Conservation (phyloP, 2,329 filamentous ascomycete genomes). For the Ascochyta viciae-villosae region DNA sequence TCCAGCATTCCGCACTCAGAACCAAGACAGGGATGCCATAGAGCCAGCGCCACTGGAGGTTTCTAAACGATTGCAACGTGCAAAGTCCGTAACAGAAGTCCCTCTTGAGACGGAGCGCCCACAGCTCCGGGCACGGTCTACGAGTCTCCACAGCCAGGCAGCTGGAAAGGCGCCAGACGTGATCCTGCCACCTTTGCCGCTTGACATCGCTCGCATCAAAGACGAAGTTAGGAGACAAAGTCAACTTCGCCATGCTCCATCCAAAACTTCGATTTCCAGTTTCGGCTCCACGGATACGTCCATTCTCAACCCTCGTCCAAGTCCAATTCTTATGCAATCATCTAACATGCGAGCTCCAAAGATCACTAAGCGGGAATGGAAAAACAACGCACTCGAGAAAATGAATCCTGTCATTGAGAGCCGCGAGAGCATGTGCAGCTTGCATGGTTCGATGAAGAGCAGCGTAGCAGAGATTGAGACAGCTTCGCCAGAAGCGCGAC, state of each 20-base stretch:
- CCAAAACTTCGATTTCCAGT: slow-evolving; percentile 50
- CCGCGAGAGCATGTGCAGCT: slow-evolving; percentile 14
- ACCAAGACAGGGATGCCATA: slow-evolving; percentile 1
- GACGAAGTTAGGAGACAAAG: slow-evolving; percentile 29
- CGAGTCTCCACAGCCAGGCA: slow-evolving; percentile 33
- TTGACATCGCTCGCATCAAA: slow-evolving; percentile 39
- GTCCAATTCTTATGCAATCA: slow-evolving; percentile 41
- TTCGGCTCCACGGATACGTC: slow-evolving; percentile 51
- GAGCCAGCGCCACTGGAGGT: slow-evolving; percentile 7
- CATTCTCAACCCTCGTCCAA: slow-evolving; percentile 48
- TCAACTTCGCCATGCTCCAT: slow-evolving; percentile 41
- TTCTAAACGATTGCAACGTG: slow-evolving; percentile 29
- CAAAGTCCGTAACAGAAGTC: slow-evolving; percentile 34
- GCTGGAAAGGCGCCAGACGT: slow-evolving; percentile 51
- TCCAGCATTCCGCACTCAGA: slow-evolving; percentile 34
- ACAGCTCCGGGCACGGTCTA: slow-evolving; percentile 33
- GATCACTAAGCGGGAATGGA: slow-evolving; percentile 47
- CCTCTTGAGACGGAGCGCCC: slow-evolving; percentile 27
- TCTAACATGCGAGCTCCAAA: slow-evolving; percentile 42
- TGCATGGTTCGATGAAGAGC: slow-evolving; percentile 28
- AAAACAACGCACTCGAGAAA: slow-evolving; percentile 40
- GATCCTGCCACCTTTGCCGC: slow-evolving; percentile 54
- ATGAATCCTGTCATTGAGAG: slow-evolving; percentile 40
- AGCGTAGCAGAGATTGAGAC: slow-evolving; percentile 20
- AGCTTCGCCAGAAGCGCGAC: slow-evolving; percentile 8